These are phyloP conservation scores for Peronosclerospora sorghi DNA, from an alignment of 352 stramenopile genomes.

Conservation along the genomic window DNA sequence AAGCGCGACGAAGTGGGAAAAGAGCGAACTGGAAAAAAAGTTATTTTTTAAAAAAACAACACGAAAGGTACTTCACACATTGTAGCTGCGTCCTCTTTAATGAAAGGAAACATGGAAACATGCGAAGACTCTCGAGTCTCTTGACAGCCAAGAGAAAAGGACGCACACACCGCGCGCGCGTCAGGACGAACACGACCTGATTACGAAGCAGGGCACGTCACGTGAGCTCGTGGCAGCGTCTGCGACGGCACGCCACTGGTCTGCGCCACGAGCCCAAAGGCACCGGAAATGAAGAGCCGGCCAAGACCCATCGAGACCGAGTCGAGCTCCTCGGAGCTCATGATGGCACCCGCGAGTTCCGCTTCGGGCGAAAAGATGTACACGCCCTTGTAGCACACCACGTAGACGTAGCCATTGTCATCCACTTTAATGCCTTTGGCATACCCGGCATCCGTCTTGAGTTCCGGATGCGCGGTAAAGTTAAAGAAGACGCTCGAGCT, in stretches of 20 bases:
- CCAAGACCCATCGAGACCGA: slow-evolving; percentile 55
- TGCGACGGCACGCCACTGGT: slow-evolving; percentile 27
- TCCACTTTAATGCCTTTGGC: slow-evolving; percentile 71
- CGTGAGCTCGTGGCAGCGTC: slow-evolving; percentile 24
- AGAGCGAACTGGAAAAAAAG: too few species aligned
- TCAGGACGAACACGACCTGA: too few species aligned
- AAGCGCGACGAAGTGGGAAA: too few species aligned
- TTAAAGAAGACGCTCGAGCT: slow-evolving; percentile 66
- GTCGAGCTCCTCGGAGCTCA: slow-evolving; percentile 42
- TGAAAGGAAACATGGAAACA: too few species aligned
- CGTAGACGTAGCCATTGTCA: slow-evolving; percentile 61
- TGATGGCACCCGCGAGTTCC: slow-evolving; percentile 41
- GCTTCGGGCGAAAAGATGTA: slow-evolving; percentile 53
- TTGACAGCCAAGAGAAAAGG: too few species aligned
- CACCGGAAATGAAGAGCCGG: slow-evolving; percentile 63
- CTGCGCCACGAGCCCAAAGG: slow-evolving; percentile 60
- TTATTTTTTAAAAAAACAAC: too few species aligned
- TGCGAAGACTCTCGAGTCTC: slow-evolving; percentile 22
- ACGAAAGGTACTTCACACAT: too few species aligned
- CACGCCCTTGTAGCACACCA: slow-evolving; percentile 61
- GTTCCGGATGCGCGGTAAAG: slow-evolving; percentile 55
- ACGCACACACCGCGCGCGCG: background rate
- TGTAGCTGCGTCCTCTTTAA: too few species aligned
- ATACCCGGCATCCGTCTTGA: slow-evolving; percentile 44
- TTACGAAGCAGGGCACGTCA: slow-evolving; percentile 27